Conservation (phyloP, 2,329 filamentous ascomycete species). For the Claviceps purpurea region DNA sequence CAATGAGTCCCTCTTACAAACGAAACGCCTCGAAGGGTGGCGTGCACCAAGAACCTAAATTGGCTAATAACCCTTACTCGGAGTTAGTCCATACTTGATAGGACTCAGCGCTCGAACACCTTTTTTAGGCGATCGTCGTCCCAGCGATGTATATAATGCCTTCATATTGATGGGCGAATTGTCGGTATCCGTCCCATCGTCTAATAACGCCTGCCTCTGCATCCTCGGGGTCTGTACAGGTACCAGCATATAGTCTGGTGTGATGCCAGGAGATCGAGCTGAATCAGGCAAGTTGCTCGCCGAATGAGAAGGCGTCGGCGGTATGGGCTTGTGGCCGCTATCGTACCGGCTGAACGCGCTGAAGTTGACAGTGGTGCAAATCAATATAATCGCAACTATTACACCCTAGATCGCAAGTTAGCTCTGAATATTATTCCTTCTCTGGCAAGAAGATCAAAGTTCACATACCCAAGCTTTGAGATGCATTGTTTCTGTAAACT, state of each 20-base stretch:
- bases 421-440: background rate
- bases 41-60: background rate
- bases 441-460: background rate
- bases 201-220: slow-evolving; percentile 28
- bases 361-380: slow-evolving; percentile 38
- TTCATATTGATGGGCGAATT: slow-evolving; percentile 30
- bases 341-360: slow-evolving; percentile 24
- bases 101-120: slow-evolving; percentile 35
- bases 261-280: slow-evolving; percentile 16
- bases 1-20: background rate
- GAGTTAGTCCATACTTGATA: slow-evolving; percentile 27
- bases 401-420: slow-evolving; percentile 27
- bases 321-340: slow-evolving; percentile 1
- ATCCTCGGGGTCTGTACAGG: slow-evolving; percentile 35
- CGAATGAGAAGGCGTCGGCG: slow-evolving; percentile 6
- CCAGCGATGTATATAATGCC: slow-evolving; percentile 32
- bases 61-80: slow-evolving; percentile 20
- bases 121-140: slow-evolving; percentile 35
- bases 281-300: slow-evolving; percentile 9
- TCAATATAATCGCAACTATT: slow-evolving; percentile 34
- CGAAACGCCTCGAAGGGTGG: background rate
- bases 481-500: slow-evolving; percentile 81
- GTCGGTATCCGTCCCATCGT: slow-evolving; percentile 39
- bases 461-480: slow-evolving; percentile 54
- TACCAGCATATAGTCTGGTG: slow-evolving; percentile 35